Percentiles rank a stretch among this genome's conserved stretches.
These are phyloP conservation scores for Blastobotrys buckinghamii DNA, from an alignment of 1,139 yeast genomes.

Conservation along the genomic window DNA sequence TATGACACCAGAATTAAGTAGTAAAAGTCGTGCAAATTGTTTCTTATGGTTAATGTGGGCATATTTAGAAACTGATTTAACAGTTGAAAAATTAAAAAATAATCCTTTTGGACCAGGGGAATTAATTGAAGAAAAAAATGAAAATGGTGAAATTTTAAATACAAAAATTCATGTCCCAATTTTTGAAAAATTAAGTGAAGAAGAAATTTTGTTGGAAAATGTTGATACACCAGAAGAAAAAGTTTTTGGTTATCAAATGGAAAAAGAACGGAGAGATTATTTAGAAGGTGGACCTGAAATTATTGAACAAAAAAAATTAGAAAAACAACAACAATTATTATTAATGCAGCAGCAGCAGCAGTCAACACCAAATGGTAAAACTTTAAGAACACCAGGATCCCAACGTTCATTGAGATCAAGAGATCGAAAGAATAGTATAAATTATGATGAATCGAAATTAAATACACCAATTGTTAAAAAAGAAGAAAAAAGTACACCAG, in stretches of 20 bases:
- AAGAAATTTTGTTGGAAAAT: slow-evolving; percentile 43
- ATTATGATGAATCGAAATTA: background rate
- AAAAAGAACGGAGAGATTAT: slow-evolving; percentile 52
- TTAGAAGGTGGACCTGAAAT: slow-evolving; percentile 30
- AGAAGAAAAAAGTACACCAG: slow-evolving; percentile 2
- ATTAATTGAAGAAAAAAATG: background rate
- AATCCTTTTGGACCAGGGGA: slow-evolving; percentile 61
- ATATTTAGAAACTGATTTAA: slow-evolving; percentile 62
- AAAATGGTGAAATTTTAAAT: slow-evolving; percentile 18
- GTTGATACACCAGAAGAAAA: slow-evolving; percentile 67
- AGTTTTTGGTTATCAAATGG: slow-evolving; percentile 67
- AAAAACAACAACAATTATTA: background rate
- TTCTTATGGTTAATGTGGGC: slow-evolving; percentile 82
- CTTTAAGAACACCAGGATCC: background rate
- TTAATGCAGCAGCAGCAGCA: background rate
- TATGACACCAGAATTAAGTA: slow-evolving; percentile 46
- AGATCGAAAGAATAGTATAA: background rate
- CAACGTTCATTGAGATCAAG: slow-evolving; percentile 7
- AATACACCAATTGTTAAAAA: background rate
- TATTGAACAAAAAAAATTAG: background rate
- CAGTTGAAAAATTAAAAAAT: slow-evolving; percentile 43
- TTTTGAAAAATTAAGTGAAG: slow-evolving; percentile 39
- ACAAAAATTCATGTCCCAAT: slow-evolving; percentile 39
- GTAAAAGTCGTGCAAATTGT: slow-evolving; percentile 61
- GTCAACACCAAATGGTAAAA: slow-evolving; percentile 3